phyloP scores from a whole-genome alignment of 495 filamentous ascomycete species.

The Elasticomyces elasticus region DNA sequence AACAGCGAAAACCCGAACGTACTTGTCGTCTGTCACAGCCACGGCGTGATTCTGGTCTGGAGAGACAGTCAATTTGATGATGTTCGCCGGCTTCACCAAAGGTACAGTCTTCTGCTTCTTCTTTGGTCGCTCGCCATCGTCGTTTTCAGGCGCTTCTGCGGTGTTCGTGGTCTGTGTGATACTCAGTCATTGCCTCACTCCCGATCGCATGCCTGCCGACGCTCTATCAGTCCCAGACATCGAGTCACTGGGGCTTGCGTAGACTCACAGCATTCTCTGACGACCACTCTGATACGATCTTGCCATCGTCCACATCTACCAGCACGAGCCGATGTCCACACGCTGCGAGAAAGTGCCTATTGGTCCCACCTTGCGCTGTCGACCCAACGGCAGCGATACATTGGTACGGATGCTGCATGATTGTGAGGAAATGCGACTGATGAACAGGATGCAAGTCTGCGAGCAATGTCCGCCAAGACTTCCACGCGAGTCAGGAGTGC shows the following conservation, averaged over 20 bases:
- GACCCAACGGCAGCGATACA: background rate
- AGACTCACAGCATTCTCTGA: background rate
- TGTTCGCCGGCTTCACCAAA: constrained; percentile 18
- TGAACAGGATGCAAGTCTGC: too few relatives aligned
- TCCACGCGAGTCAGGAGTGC: too few relatives aligned
- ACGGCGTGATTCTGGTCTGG: constrained; percentile 56
- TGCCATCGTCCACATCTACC: background rate
- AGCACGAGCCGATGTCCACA: constrained; percentile 12
- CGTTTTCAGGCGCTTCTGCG: background rate
- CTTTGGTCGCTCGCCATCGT: constrained; percentile 4
- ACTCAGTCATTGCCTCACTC: background rate
- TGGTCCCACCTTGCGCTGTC: background rate
- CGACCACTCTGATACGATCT: constrained; percentile 14
- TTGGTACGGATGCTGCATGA: constrained; percentile 17
- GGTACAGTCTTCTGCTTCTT: constrained; percentile 19
- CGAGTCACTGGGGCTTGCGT: background rate
- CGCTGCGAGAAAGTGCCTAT: constrained; percentile 9
- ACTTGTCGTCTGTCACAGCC: constrained; percentile 84
- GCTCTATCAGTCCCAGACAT: background rate
- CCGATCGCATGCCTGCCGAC: background rate
- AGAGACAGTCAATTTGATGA: constrained; percentile 39
- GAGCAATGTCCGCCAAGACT: too few relatives aligned
- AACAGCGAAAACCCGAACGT: constrained; percentile 68
- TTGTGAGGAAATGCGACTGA: too few relatives aligned
- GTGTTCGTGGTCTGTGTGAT: background rate